A percentile compares a stretch with the other conserved stretches of the same genome.
Conservation (phyloP, 768 basidiomycete species). For the Sporobolomyces roseus region DNA sequence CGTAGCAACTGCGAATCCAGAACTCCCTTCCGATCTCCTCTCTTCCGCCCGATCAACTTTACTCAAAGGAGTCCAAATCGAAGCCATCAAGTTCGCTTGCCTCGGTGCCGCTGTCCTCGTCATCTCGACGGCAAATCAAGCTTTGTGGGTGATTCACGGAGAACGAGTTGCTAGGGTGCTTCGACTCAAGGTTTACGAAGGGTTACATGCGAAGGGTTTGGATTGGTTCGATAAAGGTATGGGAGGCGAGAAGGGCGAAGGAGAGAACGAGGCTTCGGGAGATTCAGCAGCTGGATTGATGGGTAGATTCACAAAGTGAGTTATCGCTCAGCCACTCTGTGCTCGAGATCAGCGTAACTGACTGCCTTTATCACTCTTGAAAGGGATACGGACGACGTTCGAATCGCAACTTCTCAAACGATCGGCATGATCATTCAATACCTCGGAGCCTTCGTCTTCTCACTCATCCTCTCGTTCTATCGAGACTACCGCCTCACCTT, state of each 20-base stretch:
- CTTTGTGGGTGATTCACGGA: conserved; percentile 81
- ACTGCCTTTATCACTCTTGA: background rate
- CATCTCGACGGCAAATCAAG: conserved; percentile 69
- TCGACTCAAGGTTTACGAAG: conserved; percentile 63
- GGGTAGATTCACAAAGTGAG: conserved; percentile 82
- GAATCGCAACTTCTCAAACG: conserved; percentile 74
- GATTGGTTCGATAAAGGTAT: conserved; percentile 86
- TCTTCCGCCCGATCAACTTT: conserved; percentile 11
- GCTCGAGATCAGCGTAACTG: background rate
- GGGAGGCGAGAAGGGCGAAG: conserved; percentile 52
- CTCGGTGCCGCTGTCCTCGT: conserved; percentile 65
- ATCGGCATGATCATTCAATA: conserved; percentile 75
- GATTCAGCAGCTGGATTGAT: conserved; percentile 76
- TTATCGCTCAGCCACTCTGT: conserved; percentile 23
- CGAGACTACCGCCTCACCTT: conserved; percentile 79
- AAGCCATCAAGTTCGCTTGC: conserved; percentile 52
- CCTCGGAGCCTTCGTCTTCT: conserved; percentile 70
- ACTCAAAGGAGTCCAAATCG: conserved; percentile 39
- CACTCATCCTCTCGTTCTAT: conserved; percentile 73
- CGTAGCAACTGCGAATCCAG: conserved; percentile 40
- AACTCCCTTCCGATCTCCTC: background rate
- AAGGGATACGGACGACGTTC: conserved; percentile 83
- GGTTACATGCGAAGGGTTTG: conserved; percentile 68
- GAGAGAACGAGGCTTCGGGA: conserved; percentile 53
- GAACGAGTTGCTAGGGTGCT: conserved; percentile 71